A percentile compares a stretch with the other conserved stretches of the same genome.
Conservation (phyloP, 1,139 yeast species). For the Geotrichum carabidarum region DNA sequence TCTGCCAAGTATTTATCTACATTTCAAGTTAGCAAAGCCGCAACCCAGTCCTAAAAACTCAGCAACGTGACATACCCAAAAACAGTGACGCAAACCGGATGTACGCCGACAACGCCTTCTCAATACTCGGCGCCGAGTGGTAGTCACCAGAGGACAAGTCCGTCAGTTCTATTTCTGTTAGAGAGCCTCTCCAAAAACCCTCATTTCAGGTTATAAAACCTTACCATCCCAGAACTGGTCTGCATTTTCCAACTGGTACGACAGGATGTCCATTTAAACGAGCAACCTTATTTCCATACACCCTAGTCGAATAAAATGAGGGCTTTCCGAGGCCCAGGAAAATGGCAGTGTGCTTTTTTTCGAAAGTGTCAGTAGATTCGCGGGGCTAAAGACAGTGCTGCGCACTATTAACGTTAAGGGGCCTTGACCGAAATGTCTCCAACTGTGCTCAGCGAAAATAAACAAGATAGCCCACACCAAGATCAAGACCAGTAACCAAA, state of each 20-base stretch:
- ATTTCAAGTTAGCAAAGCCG: neutral
- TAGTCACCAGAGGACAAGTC: constrained; percentile 30
- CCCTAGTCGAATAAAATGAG: neutral
- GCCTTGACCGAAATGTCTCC: no score
- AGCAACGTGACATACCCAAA: constrained; percentile 21
- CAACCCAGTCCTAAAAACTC: no score
- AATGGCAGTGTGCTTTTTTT: no score
- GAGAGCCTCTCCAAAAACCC: neutral
- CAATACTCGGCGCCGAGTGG: constrained; percentile 29
- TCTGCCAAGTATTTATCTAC: constrained; percentile 29
- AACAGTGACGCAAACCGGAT: constrained; percentile 32
- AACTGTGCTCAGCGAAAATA: no score
- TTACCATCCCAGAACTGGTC: constrained; percentile 36
- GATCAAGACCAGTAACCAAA: no score
- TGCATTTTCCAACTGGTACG: constrained; percentile 32
- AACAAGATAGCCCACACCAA: no score
- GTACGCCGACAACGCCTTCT: constrained; percentile 29
- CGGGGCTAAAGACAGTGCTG: no score
- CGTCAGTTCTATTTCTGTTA: constrained; percentile 23
- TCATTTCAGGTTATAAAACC: constrained; percentile 8
- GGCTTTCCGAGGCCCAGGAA: neutral
- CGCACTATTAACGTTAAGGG: no score
- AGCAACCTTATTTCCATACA: neutral
- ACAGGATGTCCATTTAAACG: constrained; percentile 31
- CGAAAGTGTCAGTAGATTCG: no score